Evolutionary conservation across 768 basidiomycete species (phyloP), one percentile per base, ranked within the genome.

Genomic region (Lentinus brumalis): DNA sequence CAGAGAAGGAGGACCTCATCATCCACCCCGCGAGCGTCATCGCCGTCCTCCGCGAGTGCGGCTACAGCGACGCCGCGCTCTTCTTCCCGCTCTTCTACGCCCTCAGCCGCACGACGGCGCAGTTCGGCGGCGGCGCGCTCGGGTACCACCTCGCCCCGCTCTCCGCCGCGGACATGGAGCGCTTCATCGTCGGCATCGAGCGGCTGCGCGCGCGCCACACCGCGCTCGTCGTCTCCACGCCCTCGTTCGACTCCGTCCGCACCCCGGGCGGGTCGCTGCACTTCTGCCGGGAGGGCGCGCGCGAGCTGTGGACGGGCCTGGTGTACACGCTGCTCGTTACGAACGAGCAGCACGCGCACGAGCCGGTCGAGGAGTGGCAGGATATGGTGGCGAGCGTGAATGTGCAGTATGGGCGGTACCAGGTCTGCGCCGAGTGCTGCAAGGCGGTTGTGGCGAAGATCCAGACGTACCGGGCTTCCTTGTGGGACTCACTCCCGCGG

Each of bases 71-170:
- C 40, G 41, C 58, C 21, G 51, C 50, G 15, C 53, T 69, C 6
- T 64, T 70, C 52, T 64, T 64, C 38, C 62, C 71, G 35, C 65
- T 72, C 44, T 72, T 72, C 66, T 70, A 72, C 60, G 68, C 67
- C 26, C 67, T 70, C 53, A 68, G 66, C 56, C 57, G 66, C 29
- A 62, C 63, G 41, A 66, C 60, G 14, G 66, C 62, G 67, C 65
- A 68, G 58, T 62, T 66, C 55, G 65, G 62, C 9, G 57, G 57
- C 16, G 46, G 50, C n/a, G 51, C 56, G 38, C 49, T 57, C 45
- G 69, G 70, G 5, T 54, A 64, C 60, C 59, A 65, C 59, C 45
- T 72, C 58, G 60, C 61, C 10, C 62, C 65, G 39, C 69, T 71
- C 40, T 26, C 64, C 31, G 46, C 50, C 18, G 65, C 65, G 10